Percentiles rank a stretch among this genome's conserved stretches.
phyloP scores from a whole-genome alignment of 108 stramenopile genomes.

The Cyclotella atomus region DNA sequence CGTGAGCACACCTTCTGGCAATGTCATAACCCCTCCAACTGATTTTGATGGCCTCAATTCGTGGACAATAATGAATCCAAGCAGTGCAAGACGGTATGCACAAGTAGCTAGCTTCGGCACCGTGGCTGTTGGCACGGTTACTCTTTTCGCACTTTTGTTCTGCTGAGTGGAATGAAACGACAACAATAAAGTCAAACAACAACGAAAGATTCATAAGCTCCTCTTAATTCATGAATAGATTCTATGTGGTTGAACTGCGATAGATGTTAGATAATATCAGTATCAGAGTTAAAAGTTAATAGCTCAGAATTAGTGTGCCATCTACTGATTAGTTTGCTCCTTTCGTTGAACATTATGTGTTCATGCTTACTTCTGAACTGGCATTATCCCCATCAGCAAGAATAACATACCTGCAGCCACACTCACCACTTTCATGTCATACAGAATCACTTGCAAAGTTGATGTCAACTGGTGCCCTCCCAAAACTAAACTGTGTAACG shows the following conservation, averaged over 20 bases:
- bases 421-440: slow-evolving; percentile 15
- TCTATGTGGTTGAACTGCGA: no score
- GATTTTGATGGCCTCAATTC: slow-evolving; percentile 10
- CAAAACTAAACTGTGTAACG: not conserved
- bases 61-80: not conserved
- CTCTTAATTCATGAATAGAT: not conserved
- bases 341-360: no score
- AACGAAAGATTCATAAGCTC: not conserved
- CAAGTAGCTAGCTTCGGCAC: not conserved
- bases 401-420: no score
- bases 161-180: not conserved
- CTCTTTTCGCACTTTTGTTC: not conserved
- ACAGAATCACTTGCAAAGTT: not conserved
- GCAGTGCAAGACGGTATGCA: not conserved
- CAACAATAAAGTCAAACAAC: no score
- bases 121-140: not conserved
- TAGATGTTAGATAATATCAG: no score
- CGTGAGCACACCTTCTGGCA: not conserved
- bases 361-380: no score
- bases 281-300: no score
- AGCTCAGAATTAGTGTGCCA: no score
- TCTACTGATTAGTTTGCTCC: no score
- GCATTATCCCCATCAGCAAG: no score
- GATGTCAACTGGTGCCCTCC: not conserved
- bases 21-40: slow-evolving; percentile 16